Evolutionary conservation across 345 rosid species (phyloP).

Genomic region (Bruguiera gymnorhiza): DNA sequence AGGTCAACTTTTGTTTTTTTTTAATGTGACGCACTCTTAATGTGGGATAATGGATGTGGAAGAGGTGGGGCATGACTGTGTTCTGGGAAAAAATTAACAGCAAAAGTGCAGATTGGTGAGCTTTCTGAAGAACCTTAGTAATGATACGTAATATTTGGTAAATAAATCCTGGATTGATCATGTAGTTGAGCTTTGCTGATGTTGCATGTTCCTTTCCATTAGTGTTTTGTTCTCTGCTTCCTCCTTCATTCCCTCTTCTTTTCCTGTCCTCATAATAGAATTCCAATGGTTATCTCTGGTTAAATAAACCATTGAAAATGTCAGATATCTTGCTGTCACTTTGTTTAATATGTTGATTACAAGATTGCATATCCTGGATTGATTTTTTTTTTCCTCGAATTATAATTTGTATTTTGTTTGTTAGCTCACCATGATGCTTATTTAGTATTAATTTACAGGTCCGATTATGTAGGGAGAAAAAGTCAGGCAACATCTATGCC

Average conservation of each 20-base stretch:
- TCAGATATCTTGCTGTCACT: not conserved
- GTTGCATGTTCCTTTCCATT: not conserved
- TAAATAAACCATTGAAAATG: not conserved
- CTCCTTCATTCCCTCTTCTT: not conserved
- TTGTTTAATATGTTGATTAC: not conserved
- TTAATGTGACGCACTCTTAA: too few relatives aligned
- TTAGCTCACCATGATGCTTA: conserved; percentile 3
- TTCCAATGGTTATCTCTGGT: not conserved
- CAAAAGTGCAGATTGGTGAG: not conserved
- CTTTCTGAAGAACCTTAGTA: not conserved
- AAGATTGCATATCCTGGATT: conserved; percentile 4
- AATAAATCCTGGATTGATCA: not conserved
- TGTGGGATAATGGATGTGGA: not conserved
- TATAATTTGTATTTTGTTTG: not conserved
- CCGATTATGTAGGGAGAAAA: conserved; percentile 77
- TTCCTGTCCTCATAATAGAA: too few relatives aligned
- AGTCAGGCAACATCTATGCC: conserved; percentile 76
- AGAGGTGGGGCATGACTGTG: too few relatives aligned
- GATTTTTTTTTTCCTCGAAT: not conserved
- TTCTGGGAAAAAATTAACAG: not conserved
- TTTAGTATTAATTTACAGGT: conserved; percentile 48
- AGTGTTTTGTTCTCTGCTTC: not conserved
- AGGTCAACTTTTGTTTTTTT: not conserved
- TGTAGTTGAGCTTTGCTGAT: not conserved
- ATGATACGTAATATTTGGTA: not conserved